Base-by-base conservation (phyloP, 192 early-diverging fungal genomes). In the Gigaspora rosea region DNA sequence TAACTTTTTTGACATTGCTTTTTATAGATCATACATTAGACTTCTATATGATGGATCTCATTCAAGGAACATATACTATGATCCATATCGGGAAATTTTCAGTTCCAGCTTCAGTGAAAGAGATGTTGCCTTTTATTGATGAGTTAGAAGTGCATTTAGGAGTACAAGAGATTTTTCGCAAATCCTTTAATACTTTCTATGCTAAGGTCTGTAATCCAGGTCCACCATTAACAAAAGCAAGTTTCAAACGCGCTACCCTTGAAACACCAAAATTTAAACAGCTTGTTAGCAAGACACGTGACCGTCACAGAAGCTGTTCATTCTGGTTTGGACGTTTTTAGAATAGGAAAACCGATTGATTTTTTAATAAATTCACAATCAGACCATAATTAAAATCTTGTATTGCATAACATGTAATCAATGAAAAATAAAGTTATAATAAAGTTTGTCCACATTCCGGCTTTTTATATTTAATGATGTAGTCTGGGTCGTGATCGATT, bases 61-160 rank as follows among this genome's bases (percentile, higher is more conserved):
- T 73, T 41, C 18, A 73, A 41, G 52, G 71, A 73, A 59, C n/a
- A 36, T 73, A 73, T 73, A 58, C 41, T 59, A 73, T 73, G 71
- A 58, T 73, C 20, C 56, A 58, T 61, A 47, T 73, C n/a, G 71
- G 54, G 15, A 54, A 73, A 36, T 35, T 73, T 20, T 58, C 35
- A 58, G 52, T 73, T 73, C 71, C 71, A 32, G 71, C 71, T 18
- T 73, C 71, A n/a, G 12, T 73, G 36, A 73, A 73, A 58, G 71
- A 73, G 8, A 73, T 73, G 71, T 36, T 47, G 9, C 8, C 71
- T 10, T 73, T 73, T 58, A 18, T 73, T 46, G 57, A 61, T 73
- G 71, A 73, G 20, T 58, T 73, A 41, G 71, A 73, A 73, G 18
- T 73, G 27, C 27, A 41, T 73, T 27, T 73, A 58, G 35, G 4